These are phyloP conservation scores for Phialophora chinensis DNA, from an alignment of 2,329 filamentous ascomycete species.

Conservation along the genomic window DNA sequence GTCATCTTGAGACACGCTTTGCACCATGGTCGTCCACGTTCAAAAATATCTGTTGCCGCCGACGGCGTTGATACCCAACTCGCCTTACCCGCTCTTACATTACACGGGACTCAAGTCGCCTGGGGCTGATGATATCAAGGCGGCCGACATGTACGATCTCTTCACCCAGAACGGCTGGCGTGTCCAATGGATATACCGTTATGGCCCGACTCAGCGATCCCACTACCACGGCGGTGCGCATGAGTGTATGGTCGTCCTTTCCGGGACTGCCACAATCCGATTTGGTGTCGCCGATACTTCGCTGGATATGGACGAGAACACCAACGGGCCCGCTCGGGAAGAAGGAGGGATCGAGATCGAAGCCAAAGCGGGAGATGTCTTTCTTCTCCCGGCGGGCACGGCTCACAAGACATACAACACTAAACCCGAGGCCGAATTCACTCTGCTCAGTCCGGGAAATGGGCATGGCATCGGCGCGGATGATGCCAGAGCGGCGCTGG, in stretches of 20 bases:
- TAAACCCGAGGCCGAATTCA: constrained; percentile 46
- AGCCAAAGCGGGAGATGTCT: constrained; percentile 61
- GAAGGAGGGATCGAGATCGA: constrained; percentile 56
- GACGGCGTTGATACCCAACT: constrained; percentile 58
- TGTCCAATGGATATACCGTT: constrained; percentile 63
- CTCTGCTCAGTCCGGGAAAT: constrained; percentile 54
- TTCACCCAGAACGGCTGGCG: constrained; percentile 59
- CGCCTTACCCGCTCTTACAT: constrained; percentile 59
- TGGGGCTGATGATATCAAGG: constrained; percentile 31
- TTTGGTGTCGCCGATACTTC: constrained; percentile 60
- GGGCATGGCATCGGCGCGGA: constrained; percentile 45
- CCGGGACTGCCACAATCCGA: constrained; percentile 59
- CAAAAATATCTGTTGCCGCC: constrained; percentile 49
- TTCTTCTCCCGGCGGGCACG: constrained; percentile 63
- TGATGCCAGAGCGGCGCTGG: constrained; percentile 46
- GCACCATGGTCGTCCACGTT: constrained; percentile 24
- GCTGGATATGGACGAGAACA: constrained; percentile 48
- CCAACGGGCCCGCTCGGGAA: constrained; percentile 50
- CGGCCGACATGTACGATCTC: constrained; percentile 50
- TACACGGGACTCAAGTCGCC: constrained; percentile 51
- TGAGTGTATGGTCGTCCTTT: constrained; percentile 63
- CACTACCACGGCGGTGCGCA: constrained; percentile 65
- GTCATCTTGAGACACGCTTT: too few relatives aligned
- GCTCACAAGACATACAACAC: constrained; percentile 61
- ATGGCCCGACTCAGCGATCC: constrained; percentile 59